These are phyloP conservation scores for Ophiostoma sp. DNA, from an alignment of 2,329 filamentous ascomycete species.

Conservation along the genomic window DNA sequence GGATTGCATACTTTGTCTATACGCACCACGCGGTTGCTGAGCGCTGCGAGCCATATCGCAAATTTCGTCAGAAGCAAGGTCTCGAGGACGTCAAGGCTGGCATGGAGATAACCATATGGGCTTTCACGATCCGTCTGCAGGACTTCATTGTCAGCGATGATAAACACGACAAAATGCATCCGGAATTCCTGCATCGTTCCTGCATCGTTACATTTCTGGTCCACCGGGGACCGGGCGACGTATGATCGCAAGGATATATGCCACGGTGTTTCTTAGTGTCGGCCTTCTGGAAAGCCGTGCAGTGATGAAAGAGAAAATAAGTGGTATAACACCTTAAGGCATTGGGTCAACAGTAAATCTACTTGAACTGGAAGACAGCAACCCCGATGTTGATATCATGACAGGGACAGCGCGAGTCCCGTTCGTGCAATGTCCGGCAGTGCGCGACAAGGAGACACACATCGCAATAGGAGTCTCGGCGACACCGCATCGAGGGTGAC, in stretches of 20 bases:
- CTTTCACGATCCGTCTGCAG: not conserved
- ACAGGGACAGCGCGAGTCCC: too few relatives aligned
- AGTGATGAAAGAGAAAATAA: too few relatives aligned
- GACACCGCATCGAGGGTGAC: too few relatives aligned
- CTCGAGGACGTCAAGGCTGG: not conserved
- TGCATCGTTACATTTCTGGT: not conserved
- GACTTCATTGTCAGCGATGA: not conserved
- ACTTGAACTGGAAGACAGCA: too few relatives aligned
- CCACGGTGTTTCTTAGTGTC: not conserved
- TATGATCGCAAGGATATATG: not conserved
- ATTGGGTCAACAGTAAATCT: too few relatives aligned
- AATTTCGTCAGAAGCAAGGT: not conserved
- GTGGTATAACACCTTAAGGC: too few relatives aligned
- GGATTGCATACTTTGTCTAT: not conserved
- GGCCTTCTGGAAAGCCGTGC: not conserved
- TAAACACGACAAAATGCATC: too few relatives aligned
- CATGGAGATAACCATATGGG: not conserved
- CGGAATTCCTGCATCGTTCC: not conserved
- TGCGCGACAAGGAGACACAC: too few relatives aligned
- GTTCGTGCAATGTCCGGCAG: too few relatives aligned
- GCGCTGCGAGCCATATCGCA: not conserved
- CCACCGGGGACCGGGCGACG: not conserved
- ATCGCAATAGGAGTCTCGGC: too few relatives aligned
- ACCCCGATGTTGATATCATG: too few relatives aligned
- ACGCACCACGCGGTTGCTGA: not conserved